Evolutionary conservation across 2,329 filamentous ascomycete genomes (phyloP).

Genomic region (Botryotinia narcissicola): DNA sequence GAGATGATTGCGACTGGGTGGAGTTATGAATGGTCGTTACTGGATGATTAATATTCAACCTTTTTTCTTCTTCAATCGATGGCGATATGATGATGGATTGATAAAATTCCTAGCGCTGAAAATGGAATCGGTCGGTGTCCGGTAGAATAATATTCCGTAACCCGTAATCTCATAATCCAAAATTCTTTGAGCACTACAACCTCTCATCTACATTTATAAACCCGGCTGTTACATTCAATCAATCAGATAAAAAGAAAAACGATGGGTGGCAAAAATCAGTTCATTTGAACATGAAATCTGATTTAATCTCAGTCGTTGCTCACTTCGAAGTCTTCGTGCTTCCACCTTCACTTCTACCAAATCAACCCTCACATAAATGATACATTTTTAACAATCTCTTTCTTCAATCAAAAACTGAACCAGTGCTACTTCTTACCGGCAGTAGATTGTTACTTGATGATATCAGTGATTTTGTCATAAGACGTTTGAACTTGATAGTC

Average conservation of each 20-base stretch:
- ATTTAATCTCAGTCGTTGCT: background rate
- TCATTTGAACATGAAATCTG: background rate
- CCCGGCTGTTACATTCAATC: no score
- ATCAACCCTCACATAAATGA: background rate
- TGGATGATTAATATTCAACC: background rate
- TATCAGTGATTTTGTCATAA: background rate
- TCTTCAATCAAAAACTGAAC: background rate
- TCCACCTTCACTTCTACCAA: background rate
- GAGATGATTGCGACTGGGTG: background rate
- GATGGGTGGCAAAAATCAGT: background rate
- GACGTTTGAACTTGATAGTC: background rate
- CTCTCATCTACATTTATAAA: background rate
- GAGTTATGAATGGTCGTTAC: background rate
- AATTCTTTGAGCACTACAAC: background rate
- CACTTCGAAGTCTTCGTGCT: background rate
- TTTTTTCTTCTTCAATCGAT: constrained; percentile 17
- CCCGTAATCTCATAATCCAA: background rate
- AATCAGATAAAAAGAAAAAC: background rate
- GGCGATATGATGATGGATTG: constrained; percentile 19
- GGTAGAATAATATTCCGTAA: background rate
- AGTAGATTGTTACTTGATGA: background rate
- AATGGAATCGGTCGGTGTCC: background rate
- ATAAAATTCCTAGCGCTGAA: constrained; percentile 15
- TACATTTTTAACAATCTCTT: background rate
- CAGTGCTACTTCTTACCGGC: no score